Conservation (phyloP, 2,329 filamentous ascomycete species). For the Talaromyces amestolkiae region DNA sequence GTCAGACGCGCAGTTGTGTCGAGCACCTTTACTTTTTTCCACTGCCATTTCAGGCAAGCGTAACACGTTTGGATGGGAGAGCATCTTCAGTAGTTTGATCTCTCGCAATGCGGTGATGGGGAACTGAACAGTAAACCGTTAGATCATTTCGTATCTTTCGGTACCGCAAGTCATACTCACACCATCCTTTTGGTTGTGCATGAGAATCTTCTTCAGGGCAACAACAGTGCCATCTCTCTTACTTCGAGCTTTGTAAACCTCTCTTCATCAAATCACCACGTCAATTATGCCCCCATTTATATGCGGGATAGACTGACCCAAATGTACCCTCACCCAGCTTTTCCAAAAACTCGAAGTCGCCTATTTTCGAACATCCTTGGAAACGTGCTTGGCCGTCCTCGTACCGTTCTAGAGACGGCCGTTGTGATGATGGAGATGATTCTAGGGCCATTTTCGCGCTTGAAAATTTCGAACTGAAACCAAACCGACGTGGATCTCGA, state of each 20-base stretch:
- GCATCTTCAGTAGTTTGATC: constrained; percentile 92
- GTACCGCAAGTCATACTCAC: constrained; percentile 46
- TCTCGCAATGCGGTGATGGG: constrained; percentile 97
- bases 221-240: constrained; percentile 72
- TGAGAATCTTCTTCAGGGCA: constrained; percentile 96
- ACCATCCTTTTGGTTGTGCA: constrained; percentile 99
- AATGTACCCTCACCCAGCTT: constrained; percentile 92
- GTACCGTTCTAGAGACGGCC: constrained; percentile 46
- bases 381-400: constrained; percentile 60
- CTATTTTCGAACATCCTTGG: constrained; percentile 68
- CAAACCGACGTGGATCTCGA: not conserved
- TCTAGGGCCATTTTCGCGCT: constrained; percentile 31
- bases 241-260: constrained; percentile 86
- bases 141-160: not conserved
- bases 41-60: constrained; percentile 94
- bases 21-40: constrained; percentile 63
- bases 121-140: constrained; percentile 54
- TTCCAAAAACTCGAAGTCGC: constrained; percentile 41
- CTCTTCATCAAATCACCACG: constrained; percentile 47
- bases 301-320: constrained; percentile 56
- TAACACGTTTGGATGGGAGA: constrained; percentile 88
- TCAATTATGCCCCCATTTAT: not conserved
- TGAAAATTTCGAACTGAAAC: not conserved
- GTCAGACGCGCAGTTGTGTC: constrained; percentile 12
- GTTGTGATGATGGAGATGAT: constrained; percentile 25